Base-by-base conservation (phyloP, 2,329 filamentous ascomycete genomes). In the Fusarium nisikadoi region DNA sequence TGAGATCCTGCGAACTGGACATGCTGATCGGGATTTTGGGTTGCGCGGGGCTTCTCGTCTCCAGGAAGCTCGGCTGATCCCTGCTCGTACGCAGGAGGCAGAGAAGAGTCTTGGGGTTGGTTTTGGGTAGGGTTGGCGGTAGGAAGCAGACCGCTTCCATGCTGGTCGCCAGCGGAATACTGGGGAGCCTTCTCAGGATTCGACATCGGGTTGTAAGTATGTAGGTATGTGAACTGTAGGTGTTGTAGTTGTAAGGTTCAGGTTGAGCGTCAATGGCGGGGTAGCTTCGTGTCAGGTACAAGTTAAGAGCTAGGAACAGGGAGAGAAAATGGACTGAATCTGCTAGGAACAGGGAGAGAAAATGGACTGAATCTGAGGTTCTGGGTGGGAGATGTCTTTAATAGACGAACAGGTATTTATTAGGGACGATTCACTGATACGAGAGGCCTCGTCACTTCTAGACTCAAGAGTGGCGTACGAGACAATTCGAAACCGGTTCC, bases 391-490 rank as follows among this genome's bases (percentile, higher is more conserved):
- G 43, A 59, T 29, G 53, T n/a, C 33, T 72, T 72, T 72, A 72
- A 72, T 70, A 68, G 55, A n/a, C 1, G 17, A 35, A 29, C 2
- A 33, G 20, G 23, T 38, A 66, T 49, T 25, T 47, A 66, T 23
- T 12, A 14, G 53, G 42, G 42, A 47, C 29, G 23, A 43, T 49
- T 35, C 52, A 68, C 35, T 49, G 55, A 27, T 46, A 42, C 23
- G 38, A 72, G 71, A 74, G 73, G 73, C 73, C 73, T 75, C 73
- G 70, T 73, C 62, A 73, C 71, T 49, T 52, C 27, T n/a, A 47
- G 20, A 33, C 11, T 27, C 19, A 16, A 13, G 23, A 67, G 70
- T 70, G 70, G 70, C 70, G 65, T 58, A 17, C 19, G 55, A 66
- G 36, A 59, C 62, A 59, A 67, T 58, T 38, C 59, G 65, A 73